Conservation (phyloP, 441 rosid genomes). For the Erysimum pusillum region DNA sequence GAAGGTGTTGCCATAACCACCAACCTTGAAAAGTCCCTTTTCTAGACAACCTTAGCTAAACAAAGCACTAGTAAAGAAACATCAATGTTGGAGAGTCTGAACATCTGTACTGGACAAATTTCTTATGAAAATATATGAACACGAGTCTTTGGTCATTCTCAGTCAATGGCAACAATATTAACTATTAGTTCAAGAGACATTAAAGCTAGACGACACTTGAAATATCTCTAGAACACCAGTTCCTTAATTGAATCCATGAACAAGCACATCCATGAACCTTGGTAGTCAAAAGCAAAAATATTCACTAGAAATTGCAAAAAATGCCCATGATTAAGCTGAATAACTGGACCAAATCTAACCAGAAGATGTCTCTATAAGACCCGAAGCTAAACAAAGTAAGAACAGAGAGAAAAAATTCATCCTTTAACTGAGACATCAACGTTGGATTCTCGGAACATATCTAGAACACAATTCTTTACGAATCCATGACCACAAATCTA, state of each 20-base stretch:
- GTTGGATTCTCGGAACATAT: background rate
- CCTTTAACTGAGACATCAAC: constrained; percentile 9
- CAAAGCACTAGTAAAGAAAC: background rate
- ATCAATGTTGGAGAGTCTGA: background rate
- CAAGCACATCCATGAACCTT: background rate
- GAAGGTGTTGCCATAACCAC: background rate
- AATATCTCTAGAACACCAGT: constrained; percentile 1
- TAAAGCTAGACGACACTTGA: background rate
- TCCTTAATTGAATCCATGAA: background rate
- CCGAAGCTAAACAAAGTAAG: background rate
- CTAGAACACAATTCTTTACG: background rate
- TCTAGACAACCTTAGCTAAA: background rate
- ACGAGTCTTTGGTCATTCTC: background rate
- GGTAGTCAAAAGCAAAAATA: background rate
- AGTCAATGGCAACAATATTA: background rate
- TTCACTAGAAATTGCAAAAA: constrained; percentile 1
- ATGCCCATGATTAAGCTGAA: background rate
- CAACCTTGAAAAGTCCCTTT: background rate
- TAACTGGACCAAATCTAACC: background rate
- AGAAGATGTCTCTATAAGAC: background rate
- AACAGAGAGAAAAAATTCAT: background rate
- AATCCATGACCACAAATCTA: background rate
- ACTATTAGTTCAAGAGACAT: constrained; percentile 1
- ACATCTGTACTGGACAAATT: background rate
- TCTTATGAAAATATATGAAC: background rate